phyloP scores from a whole-genome alignment of 108 stramenopile genomes.

The Pseudonitzschia multiseries region DNA sequence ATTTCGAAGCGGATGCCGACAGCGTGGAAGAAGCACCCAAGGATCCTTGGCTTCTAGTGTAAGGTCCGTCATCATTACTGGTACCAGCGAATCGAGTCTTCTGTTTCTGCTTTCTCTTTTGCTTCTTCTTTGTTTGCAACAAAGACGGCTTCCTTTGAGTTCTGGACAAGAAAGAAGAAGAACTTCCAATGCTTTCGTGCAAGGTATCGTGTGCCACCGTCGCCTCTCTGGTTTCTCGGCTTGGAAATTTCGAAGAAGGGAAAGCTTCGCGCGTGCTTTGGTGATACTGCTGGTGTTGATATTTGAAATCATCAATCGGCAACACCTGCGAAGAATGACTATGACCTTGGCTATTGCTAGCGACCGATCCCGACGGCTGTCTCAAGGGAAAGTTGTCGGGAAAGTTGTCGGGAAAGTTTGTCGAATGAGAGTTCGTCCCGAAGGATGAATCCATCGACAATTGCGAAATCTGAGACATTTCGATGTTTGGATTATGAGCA shows the following conservation, averaged over 20 bases:
- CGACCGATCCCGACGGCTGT: background rate
- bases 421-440: background rate
- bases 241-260: too few species aligned
- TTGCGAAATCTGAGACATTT: slow-evolving; percentile 3
- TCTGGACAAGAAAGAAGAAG: background rate
- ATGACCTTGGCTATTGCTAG: background rate
- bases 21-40: background rate
- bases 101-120: background rate
- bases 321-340: background rate
- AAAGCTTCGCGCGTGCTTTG: too few species aligned
- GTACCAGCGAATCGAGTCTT: slow-evolving; percentile 3
- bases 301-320: background rate
- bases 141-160: background rate
- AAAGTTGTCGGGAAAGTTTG: background rate
- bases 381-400: background rate
- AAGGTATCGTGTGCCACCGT: too few species aligned
- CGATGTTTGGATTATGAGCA: background rate
- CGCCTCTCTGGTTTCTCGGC: too few species aligned
- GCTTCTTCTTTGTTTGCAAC: background rate
- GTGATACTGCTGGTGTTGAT: too few species aligned
- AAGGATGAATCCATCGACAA: slow-evolving; percentile 4
- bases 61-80: background rate
- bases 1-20: background rate
- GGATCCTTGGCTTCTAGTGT: background rate
- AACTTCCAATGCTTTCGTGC: background rate